Evolutionary conservation across 176 grass and related monocot genomes (phyloP), one percentile per base, ranked within the genome.

Genomic region (Musa acuminata): DNA sequence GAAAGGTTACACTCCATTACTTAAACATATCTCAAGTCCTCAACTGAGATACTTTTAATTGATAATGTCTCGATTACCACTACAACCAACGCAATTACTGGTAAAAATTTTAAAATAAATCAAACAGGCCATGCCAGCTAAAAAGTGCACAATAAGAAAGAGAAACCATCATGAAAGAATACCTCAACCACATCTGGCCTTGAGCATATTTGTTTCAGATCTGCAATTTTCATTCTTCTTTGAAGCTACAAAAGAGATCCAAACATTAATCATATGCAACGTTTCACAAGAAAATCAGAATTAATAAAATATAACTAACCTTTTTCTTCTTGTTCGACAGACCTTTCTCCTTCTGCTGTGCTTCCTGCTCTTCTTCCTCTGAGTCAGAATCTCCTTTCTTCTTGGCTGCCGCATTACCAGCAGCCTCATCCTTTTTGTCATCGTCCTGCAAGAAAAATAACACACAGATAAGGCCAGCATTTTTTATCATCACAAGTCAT

Each of bases 161-260:
- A 50, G 21, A 51, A 13, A 21, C 51, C 51, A 67, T 35, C 16
- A 17, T 17, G 25, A 20, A 20, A 51, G 67, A 21, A 74, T 75
- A 98, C 90, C 86, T 98, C 94, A 19, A 98, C 90, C 1, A 98
- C 94, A 8, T 98, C 94, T 62, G 94, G 87, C 74, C 84, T 89
- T n/a, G 89, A 87, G 90, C 82, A 91, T 67, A 93, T 80, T 80
- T 93, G 85, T 80, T 98, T 98, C 72, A 98, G 74, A 51, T 91
- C 82, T 51, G 94, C 94, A 69, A 98, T 98, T 71, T 93, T 93
- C 90, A 98, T 98, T 75, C 94, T 90, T 26, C 71, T 84, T 51
- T 93, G 82, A 13, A 93, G 43, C 90, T 96, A 69, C 24, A 82
- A 70, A 77, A 20, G n/a, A 57, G 51, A 43, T 57, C 52, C 67